Evolutionary conservation across 78 protist genomes (phyloP).

Genomic region (Paratrimastix pyriformis): DNA sequence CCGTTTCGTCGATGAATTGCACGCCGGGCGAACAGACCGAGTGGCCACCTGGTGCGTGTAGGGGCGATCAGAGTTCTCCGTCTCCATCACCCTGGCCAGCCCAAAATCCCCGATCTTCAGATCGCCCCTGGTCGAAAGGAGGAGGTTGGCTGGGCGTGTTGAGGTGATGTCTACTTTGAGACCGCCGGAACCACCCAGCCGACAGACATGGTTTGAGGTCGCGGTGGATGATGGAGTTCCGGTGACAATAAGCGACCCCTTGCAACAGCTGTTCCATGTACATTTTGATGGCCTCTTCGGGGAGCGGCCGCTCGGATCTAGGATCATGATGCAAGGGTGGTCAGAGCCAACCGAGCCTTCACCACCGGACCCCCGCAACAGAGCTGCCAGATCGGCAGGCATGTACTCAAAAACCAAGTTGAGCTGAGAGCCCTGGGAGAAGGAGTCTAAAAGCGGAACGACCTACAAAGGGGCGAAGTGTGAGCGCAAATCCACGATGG

Average conservation of each 20-base stretch:
- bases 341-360: neutral
- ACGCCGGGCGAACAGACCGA: neutral
- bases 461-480: neutral
- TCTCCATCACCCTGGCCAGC: conserved; percentile 10
- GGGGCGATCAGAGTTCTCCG: neutral
- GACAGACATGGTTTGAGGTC: neutral
- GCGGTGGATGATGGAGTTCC: neutral
- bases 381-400: neutral
- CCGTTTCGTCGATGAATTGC: neutral
- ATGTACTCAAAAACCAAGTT: neutral
- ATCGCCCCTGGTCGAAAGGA: conserved; percentile 12
- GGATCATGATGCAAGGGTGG: neutral
- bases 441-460: neutral
- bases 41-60: neutral
- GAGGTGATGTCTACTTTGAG: neutral
- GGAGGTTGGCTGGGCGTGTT: neutral
- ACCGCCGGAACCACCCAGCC: neutral
- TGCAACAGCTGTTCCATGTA: neutral
- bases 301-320: neutral
- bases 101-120: conserved; percentile 30
- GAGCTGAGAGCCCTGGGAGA: neutral
- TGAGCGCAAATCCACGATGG: neutral
- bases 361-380: neutral
- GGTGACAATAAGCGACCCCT: neutral
- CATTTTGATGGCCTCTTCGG: neutral